Base-by-base conservation (phyloP, 371 early-diverging fungal species). In the Syncephalastrum sp. region DNA sequence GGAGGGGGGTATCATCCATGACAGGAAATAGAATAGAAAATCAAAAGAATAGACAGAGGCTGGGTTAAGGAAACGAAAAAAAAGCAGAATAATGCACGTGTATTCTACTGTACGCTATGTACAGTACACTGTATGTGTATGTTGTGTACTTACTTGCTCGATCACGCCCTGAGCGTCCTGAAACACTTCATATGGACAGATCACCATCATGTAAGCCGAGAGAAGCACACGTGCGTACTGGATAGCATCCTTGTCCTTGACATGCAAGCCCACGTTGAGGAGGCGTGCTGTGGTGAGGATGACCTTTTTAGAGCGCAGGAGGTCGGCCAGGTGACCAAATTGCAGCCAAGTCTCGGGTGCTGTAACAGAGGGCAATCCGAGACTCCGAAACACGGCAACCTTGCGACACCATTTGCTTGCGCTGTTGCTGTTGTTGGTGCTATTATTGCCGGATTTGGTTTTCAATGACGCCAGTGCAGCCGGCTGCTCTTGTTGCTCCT, bases 151-250 rank as follows among this genome's bases (percentile, higher is more conserved):
- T 72, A 84, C 88, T 82, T 77, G 71, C 59, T 86, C 86, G 33
- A 79, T 73, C 8, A 43, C 51, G 0, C 77, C 83, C n/a, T 69
- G 53, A 10, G 75, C 71, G 43, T 71, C 52, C 42, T 72, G 68
- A 62, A 89, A 75, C 21, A 86, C 77, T 59, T 82, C 85, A 42
- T 49, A 41, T 4, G 90, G 83, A 55, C 89, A 83, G 41, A 81
- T 82, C 44, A 81, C 74, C 19, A 85, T 83, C 82, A 90, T 82
- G 68, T 83, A 90, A 12, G 86, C 80, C 52, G 78, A 83, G 53
- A 90, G 65, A 23, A 88, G 80, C 14, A 87, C 78, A 46, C 86
- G 74, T 7, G 85, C 76, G 25, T 75, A 69, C 56, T 81, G 81
- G 54, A 62, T 56, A 38, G 70, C 65, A 5, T 70, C 68, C 17